Evolutionary conservation across 1,284 basidiomycete species (phyloP).

Genomic region (Austroboletus novae-zelandiae): DNA sequence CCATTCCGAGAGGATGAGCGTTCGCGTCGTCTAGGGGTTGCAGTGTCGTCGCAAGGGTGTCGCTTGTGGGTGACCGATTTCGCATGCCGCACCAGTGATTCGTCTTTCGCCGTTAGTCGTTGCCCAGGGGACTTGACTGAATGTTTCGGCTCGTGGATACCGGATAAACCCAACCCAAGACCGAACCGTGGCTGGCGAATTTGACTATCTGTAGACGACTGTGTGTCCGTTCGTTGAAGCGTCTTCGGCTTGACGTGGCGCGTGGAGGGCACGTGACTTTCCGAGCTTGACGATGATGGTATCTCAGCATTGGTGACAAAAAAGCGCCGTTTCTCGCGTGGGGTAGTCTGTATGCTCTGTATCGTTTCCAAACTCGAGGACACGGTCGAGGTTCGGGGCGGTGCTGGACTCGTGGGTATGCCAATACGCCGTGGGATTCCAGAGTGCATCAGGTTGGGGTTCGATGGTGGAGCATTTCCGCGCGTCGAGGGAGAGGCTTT

Average conservation of each 20-base stretch:
- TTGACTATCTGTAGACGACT: conserved; percentile 24
- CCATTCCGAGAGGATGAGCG: conserved; percentile 6
- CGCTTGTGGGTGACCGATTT: conserved; percentile 8
- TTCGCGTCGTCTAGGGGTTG: too few species aligned
- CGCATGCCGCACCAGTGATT: conserved; percentile 1
- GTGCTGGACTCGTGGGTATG: conserved; percentile 15
- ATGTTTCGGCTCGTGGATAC: conserved; percentile 13
- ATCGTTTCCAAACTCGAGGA: conserved; percentile 7
- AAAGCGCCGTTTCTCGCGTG: conserved; percentile 37
- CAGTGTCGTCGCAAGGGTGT: conserved; percentile 5
- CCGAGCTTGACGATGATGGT: conserved; percentile 44
- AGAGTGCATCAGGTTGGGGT: conserved; percentile 21
- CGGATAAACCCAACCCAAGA: conserved; percentile 28
- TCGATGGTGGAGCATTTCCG: conserved; percentile 13
- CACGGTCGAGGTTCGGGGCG: conserved; percentile 3
- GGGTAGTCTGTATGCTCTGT: conserved; percentile 12
- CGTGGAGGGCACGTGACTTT: conserved; percentile 30
- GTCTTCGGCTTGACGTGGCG: conserved; percentile 18
- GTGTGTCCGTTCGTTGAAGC: conserved; percentile 16
- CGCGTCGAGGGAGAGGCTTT: conserved; percentile 19
- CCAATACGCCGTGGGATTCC: conserved; percentile 39
- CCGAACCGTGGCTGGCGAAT: conserved; percentile 28
- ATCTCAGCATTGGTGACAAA: conserved; percentile 54
- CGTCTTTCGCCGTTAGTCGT: conserved; percentile 16
- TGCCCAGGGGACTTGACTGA: conserved; percentile 9